Conservation (phyloP, 306 rosid genomes). For the Vachellia pachyceras region DNA sequence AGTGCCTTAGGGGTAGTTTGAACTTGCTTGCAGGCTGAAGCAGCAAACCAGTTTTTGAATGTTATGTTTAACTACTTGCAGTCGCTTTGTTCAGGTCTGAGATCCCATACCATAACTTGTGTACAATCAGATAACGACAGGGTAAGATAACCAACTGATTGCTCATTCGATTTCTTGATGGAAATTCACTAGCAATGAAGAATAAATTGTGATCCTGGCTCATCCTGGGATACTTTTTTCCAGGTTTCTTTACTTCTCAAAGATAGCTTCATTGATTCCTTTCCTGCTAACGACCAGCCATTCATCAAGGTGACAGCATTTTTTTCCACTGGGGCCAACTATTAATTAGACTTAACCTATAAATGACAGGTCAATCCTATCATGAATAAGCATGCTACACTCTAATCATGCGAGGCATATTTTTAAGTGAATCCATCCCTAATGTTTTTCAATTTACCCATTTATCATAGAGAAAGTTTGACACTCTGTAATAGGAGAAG, state of each 20-base stretch:
- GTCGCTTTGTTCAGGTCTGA: slow-evolving; percentile 82
- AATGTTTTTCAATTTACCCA: neutral
- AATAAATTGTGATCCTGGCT: slow-evolving; percentile 30
- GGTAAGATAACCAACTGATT: slow-evolving; percentile 55
- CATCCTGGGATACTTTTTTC: slow-evolving; percentile 35
- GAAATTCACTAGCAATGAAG: slow-evolving; percentile 26
- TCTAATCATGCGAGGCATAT: neutral
- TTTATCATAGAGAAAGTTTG: neutral
- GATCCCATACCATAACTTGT: slow-evolving; percentile 82
- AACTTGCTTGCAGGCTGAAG: slow-evolving; percentile 68
- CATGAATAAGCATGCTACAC: neutral
- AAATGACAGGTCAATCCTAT: neutral
- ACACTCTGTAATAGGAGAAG: neutral
- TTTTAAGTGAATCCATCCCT: neutral
- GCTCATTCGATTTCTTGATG: slow-evolving; percentile 25
- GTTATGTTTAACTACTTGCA: slow-evolving; percentile 74
- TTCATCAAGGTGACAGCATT: slow-evolving; percentile 73
- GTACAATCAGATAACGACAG: slow-evolving; percentile 87
- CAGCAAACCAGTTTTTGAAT: slow-evolving; percentile 70
- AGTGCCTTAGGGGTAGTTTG: slow-evolving; percentile 17
- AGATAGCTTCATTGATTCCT: slow-evolving; percentile 92
- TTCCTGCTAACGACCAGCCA: slow-evolving; percentile 76
- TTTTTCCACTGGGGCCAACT: neutral
- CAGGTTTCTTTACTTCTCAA: slow-evolving; percentile 98
- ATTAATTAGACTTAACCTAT: neutral